Evolutionary conservation across 805 yeast species (phyloP), one percentile per base, ranked within the genome.

Genomic region (Wickerhamomyces subpelliculosus): DNA sequence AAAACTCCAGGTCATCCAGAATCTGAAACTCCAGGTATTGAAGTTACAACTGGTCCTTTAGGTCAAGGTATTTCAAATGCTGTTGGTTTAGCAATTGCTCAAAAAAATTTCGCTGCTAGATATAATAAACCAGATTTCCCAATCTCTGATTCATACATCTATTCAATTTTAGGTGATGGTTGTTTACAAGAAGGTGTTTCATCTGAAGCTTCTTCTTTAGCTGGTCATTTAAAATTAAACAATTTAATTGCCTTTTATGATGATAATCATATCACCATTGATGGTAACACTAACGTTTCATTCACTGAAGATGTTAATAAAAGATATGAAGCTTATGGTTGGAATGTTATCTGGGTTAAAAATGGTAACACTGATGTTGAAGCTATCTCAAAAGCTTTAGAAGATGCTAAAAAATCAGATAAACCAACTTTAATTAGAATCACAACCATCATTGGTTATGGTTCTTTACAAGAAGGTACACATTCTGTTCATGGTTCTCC

Each of bases 1-100:
- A 83, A 80, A 68, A 83, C 95, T 44, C 97, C 98, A 36, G 98
- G 98, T 52, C 98, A 90, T 70, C 98, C 98, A 40, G 98, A 90
- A 72, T 75, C 68, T 45, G 94, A 84, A 58, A 74, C 84, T 44
- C 88, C 93, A 37, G 97, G 97, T 62, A 78, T 88, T 43, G 98
- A 90, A 64, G 95, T 89, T 57, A 88, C 97, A 64, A 90, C 97
- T 45, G 98, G 98, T 65, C 97, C 98, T 41, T 78, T 90, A 57
- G 98, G 98, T 63, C 98, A 90, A 71, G 98, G 98, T 81, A 76
- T 90, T 55, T 73, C 83, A 55, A 89, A 87, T 63, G 97, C 97
- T 39, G 95, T 90, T 55, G 98, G 98, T 71, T 62, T 90, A 51
- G 97, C 98, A 41, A 76, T 90, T 57, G 98, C 96, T 44, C 95